Conservation (phyloP, 208 protist genomes). For the Herpetomonas muscarum region DNA sequence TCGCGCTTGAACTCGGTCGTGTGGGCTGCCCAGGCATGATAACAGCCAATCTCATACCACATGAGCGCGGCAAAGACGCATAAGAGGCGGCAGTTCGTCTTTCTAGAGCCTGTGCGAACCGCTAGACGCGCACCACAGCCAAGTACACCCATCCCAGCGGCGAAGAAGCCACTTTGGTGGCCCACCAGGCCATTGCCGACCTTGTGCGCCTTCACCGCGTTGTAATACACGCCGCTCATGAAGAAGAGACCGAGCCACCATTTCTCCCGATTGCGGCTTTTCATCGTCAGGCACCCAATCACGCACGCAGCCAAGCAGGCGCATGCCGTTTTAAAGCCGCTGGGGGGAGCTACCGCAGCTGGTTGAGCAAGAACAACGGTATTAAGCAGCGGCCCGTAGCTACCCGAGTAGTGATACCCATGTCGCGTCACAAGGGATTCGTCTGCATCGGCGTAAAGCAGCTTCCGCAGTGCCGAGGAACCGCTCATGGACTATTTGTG, state of each 20-base stretch:
- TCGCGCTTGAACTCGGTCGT: conserved; percentile 55
- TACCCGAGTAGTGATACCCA: conserved; percentile 68
- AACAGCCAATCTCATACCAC: conserved; percentile 86
- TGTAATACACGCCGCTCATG: conserved; percentile 76
- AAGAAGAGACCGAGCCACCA: conserved; percentile 84
- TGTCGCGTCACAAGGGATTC: conserved; percentile 38
- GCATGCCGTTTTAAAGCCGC: conserved; percentile 41
- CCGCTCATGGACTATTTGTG: conserved; percentile 77
- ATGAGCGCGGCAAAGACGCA: conserved; percentile 48
- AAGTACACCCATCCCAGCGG: conserved; percentile 62
- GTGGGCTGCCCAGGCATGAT: conserved; percentile 78
- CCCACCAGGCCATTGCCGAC: conserved; percentile 78
- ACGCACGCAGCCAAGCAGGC: conserved; percentile 47
- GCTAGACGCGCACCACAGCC: conserved; percentile 56
- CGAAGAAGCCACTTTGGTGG: conserved; percentile 83
- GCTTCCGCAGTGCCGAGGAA: conserved; percentile 62
- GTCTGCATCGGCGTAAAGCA: conserved; percentile 54
- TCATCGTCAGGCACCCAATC: conserved; percentile 72
- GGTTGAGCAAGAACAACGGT: conserved; percentile 42
- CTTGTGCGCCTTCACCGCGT: conserved; percentile 81
- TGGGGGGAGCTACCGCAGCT: conserved; percentile 44
- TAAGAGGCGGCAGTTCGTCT: conserved; percentile 28
- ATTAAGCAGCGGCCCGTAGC: conserved; percentile 49
- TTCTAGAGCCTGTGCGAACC: conserved; percentile 30
- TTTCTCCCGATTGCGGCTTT: conserved; percentile 66